Evolutionary conservation across 179 eudicot species (phyloP), one percentile per base, ranked within the genome.

Genomic region (Pouteria campechiana): DNA sequence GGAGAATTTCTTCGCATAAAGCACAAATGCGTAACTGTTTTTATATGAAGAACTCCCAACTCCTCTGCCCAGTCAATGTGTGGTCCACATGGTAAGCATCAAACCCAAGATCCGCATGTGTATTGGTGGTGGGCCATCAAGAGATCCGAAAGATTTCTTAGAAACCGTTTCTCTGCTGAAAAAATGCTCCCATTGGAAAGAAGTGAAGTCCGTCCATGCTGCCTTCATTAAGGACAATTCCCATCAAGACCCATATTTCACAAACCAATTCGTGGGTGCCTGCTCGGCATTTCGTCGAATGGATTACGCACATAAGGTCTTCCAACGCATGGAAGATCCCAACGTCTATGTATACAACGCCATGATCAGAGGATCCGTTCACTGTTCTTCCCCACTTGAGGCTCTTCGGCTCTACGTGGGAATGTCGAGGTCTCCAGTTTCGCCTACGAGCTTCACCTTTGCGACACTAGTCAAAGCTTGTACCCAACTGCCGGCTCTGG

Each of bases 301-400:
- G 14, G 72, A 82, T 29, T 73, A 55, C 30, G 87, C 78, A 20
- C 19, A 44, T 34, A 48, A 34, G 29, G 71, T 68, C 15, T 50
- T 72, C 18, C 1, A 68, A 60, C 72, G 61, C 32, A 61, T 78
- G 60, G 34, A 64, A 19, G 54, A 48, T 32, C 83, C 83, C 3
- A 81, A 74, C 62, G 67, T 57, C 9, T 64, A 74, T 32, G 86
- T 78, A 2, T 81, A 78, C 50, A 74, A 81, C 39, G 74, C 80
- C 4, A 22, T 78, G 17, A 72, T 81, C 7, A 67, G 83, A 52
- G 87, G 76, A n/a, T 44, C 58, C 23, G 44, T 75, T 25, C 63
- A 59, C 46, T 65, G 69, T 31, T 70, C 54, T 14, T 69, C 31
- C 23, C 76, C 83, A 12, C 15, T 66, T 20, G 46, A 46, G 37